Evolutionary conservation across 148 eudicot genomes (phyloP), one percentile per base, ranked within the genome.

Genomic region (Camellia lanceoleosa): DNA sequence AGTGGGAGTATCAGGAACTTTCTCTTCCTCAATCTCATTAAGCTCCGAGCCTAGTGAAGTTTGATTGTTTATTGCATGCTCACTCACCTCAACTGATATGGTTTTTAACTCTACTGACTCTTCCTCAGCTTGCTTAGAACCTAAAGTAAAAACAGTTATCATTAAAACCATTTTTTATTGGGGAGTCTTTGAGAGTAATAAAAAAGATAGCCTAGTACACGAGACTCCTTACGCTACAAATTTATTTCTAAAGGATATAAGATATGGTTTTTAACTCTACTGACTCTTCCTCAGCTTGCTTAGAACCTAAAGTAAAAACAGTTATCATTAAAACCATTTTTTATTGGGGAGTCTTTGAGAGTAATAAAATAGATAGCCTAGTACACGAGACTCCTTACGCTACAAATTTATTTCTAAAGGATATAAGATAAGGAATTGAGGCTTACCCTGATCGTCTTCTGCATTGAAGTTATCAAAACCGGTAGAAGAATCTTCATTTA

Each of bases 11-110:
- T 90, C 94, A 16, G 90, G 91, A 84, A 86, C 68, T 68, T 65
- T 89, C n/a, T 95, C 98, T 60, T 88, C 94, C 49, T 86, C 93
- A 49, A 72, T 82, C 73, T 89, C 97, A 80, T 81, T 83, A 18
- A 68, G 77, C 71, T 83, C 86, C 38, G 75, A 66, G 77, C 64
- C 67, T 0, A 80, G 30, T 14, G 79, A 66, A 54, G 30, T 14
- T 56, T 75, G 73, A 64, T 79, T 73, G 68, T 73, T 79, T 70
- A 59, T 52, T 14, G 16, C 44, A 66, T 73, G 68, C 60, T 84
- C 90, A 73, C 67, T 69, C 41, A 69, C 51, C 74, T 87, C 86
- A 64, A 82, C 68, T 60, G 75, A 77, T 68, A 84, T 78, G 44
- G 71, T 23, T 18, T 80, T 76, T n/a, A 79, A 76, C 20, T 82